These are phyloP conservation scores for Epichloe elymi DNA, from an alignment of 2,329 filamentous ascomycete genomes.

Conservation along the genomic window DNA sequence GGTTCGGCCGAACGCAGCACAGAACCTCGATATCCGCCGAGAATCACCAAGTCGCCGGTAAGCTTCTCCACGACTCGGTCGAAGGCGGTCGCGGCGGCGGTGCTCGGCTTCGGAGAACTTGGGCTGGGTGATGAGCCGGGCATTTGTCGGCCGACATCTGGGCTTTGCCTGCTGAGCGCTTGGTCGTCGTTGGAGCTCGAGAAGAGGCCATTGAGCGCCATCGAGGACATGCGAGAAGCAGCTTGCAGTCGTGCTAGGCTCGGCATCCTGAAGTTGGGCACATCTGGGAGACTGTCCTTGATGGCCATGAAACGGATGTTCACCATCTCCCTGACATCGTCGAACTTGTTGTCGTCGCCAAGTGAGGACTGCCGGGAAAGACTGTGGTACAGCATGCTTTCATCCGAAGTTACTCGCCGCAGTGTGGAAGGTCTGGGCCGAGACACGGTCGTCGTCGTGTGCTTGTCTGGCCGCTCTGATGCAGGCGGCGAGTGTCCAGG, in stretches of 20 bases:
- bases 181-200: constrained; percentile 15
- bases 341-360: constrained; percentile 71
- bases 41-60: constrained; percentile 72
- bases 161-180: not conserved
- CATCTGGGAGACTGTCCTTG: constrained; percentile 71
- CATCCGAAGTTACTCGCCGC: constrained; percentile 38
- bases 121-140: not conserved
- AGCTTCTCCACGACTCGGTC: constrained; percentile 51
- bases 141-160: not conserved
- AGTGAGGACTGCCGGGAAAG: constrained; percentile 70
- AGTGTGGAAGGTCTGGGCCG: constrained; percentile 14
- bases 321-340: constrained; percentile 68
- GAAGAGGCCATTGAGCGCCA: constrained; percentile 19
- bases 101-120: not conserved
- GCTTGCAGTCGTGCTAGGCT: constrained; percentile 41
- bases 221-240: constrained; percentile 16
- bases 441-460: not conserved
- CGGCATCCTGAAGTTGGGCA: constrained; percentile 61
- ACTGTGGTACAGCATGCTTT: constrained; percentile 63
- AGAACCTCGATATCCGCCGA: constrained; percentile 85
- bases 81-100: constrained; percentile 19
- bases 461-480: not conserved
- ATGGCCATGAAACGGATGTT: constrained; percentile 86
- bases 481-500: not conserved
- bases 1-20: constrained; percentile 73